Conservation (phyloP, 441 rosid genomes). For the Raphanus hybrid region DNA sequence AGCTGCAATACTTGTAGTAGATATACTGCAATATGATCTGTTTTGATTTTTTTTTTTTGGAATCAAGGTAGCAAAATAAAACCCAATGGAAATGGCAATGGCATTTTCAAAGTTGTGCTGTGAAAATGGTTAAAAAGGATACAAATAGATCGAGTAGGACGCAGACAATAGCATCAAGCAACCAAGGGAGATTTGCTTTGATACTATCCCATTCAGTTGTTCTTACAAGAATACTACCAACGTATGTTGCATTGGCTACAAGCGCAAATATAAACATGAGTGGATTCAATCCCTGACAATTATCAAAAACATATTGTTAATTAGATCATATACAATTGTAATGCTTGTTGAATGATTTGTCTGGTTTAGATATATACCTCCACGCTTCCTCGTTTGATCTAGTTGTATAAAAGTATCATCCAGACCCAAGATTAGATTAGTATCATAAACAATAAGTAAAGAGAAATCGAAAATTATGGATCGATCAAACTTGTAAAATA, state of each 20-base stretch:
- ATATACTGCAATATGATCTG: slow-evolving; percentile 89
- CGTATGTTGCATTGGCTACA: slow-evolving; percentile 83
- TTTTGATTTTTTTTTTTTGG: neutral
- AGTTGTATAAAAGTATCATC: slow-evolving; percentile 17
- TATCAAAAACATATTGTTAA: neutral
- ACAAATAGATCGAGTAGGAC: slow-evolving; percentile 84
- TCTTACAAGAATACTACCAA: slow-evolving; percentile 82
- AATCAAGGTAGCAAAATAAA: too few relatives aligned
- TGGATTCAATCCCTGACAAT: slow-evolving; percentile 83
- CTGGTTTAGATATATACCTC: slow-evolving; percentile 55
- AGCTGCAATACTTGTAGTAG: slow-evolving; percentile 60
- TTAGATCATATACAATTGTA: neutral
- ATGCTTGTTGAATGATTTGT: neutral
- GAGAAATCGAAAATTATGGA: neutral
- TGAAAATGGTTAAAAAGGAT: slow-evolving; percentile 54
- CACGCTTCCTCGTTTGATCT: slow-evolving; percentile 93
- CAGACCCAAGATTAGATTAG: slow-evolving; percentile 17
- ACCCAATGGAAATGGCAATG: too few relatives aligned
- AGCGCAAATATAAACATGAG: slow-evolving; percentile 92
- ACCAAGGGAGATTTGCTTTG: slow-evolving; percentile 87
- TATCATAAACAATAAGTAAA: slow-evolving; percentile 10
- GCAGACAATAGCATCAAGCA: slow-evolving; percentile 87
- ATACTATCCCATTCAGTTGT: slow-evolving; percentile 78
- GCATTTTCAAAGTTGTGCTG: too few relatives aligned
- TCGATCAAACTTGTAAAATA: slow-evolving; percentile 10